Base-by-base conservation (phyloP, 495 filamentous ascomycete genomes). In the Extremus antarcticus region DNA sequence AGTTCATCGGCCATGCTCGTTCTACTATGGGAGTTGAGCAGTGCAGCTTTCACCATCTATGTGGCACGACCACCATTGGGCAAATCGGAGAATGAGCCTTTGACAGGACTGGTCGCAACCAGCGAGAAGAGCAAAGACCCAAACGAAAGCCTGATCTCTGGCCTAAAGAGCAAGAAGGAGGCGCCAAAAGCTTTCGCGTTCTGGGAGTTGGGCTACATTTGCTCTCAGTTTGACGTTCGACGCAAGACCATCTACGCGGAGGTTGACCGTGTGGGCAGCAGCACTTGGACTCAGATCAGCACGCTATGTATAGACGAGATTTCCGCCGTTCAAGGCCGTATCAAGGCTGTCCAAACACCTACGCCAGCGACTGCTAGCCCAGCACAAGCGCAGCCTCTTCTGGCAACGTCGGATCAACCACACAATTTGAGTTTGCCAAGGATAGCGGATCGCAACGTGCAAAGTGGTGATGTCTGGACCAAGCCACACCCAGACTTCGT, bases 51-150 rank as follows among this genome's bases (percentile, higher is more conserved):
- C 68, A 81, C 82, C 23, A 64, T 83, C 25, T 88, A 87, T 69
- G 77, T 96, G 57, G 78, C 81, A 21, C 81, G 85, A 66, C 82
- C 85, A 59, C 92, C 94, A 7, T 65, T 95, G 43, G 94, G 92
- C 67, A 81, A 84, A 56, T 82, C 76, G 1, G 82, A 86, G 60
- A 82, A 76, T 1, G 82, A 86, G 60, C 88, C 90, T n/a, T 75
- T 98, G 21, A 94, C 88, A 0, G 91, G 90, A 38, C 92, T 83
- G 62, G 72, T 98, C 29, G 63, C 96, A 39, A 87, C 81, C 50
- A 91, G 91, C 1, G 68, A 96, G 45, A 90, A 82, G 47, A 86
- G 88, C 3, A 86, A 82, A 59, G 94, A 97, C 70, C 90, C 92
- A 1, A 98, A 94, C 61, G 91, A 88, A 35, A 95, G 84, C 62